Base-by-base conservation (phyloP, 1,139 yeast species). In the Maudiozyma humilis region DNA sequence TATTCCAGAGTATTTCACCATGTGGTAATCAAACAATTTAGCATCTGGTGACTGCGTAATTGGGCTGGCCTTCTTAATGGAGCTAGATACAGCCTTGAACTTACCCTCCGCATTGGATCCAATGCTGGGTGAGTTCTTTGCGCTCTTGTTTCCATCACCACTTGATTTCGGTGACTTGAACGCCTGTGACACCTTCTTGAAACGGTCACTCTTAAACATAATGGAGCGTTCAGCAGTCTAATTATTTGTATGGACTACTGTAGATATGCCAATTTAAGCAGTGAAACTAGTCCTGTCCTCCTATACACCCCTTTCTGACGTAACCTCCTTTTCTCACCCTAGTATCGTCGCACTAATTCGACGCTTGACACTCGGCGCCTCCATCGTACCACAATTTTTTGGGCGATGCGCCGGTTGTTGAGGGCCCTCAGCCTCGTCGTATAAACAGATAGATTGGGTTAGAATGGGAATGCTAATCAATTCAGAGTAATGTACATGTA, bases 101-200 rank as follows among this genome's bases (percentile, higher is more conserved):
- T 39, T 34, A 18, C 39, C 39, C 15, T 16, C 36, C 10, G 13
- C 37, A 16, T 13, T 41, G 19, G 41, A 18, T 18, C 25, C 27
- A 14, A 38, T 14, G 7, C 23, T 23, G 7, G 30, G 43, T 6
- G 38, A 32, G 37, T 20, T 25, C 17, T 16, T 30, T n/a, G 38
- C 41, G 20, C 38, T 19, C 10, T 55, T 47, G 13, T 55, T 47
- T 2, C 62, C 54, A 1, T 37, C 33, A 10, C 33, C 35, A n/a
- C 25, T 31, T 13, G 43, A 14, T 25, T 39, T 39, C 13, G 44
- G 32, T 8, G 70, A 70, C 53, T 72, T 75, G 49, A 76, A 67
- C 19, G 74, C 78, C 56, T 75, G 76, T 38, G 78, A 69, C 2
- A 78, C 81, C 27, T 70, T 65, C 49, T 70, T 73, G 40, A 78